Evolutionary conservation across 331 rosid genomes (phyloP), one percentile per base, ranked within the genome.

Genomic region (Prunus yedoensis): DNA sequence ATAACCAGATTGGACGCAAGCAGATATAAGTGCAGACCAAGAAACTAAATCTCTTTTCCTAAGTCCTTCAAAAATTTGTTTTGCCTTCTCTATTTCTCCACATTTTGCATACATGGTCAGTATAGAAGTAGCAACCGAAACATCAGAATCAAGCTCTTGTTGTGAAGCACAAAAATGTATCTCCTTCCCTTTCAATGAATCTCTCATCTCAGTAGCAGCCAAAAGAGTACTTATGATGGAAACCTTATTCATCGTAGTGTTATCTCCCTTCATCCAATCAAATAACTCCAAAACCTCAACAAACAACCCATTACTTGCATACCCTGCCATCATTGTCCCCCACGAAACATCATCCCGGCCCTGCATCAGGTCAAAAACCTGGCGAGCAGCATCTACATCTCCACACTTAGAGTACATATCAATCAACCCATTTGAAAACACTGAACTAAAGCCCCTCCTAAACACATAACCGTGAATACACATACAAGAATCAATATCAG

Each of bases 361-460:
- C 66, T 14, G 41, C 91, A 84, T 84, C 80, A 27, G 52, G 65
- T 86, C 74, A 32, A 89, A 87, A 69, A 87, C 62, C 66, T 0
- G 74, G 25, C 79, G 67, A 76, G 91, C 92, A 70, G 66, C 71
- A 50, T 74, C 66, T 41, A 83, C 79, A 67, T 84, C 81, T 25
- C 85, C 89, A 59, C 97, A 87, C 83, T 87, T 91, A 64, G 84
- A 79, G 81, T 89, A 89, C 92, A 89, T 91, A 77, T 91, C 97
- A 69, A 89, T 82, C 87, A 89, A 81, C 10, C 91, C 87, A 53
- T 89, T 87, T 7, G 66, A 80, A 81, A 89, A 81, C 7, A 78
- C 74, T 8, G 76, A 73, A 66, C 66, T 25, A 59, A 83, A 53
- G 74, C 54, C 61, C 77, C 91, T 87, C 77, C 86, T 81, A 60